Evolutionary conservation across 2,329 filamentous ascomycete species (phyloP).

Genomic region (Lachnellula occidentalis): DNA sequence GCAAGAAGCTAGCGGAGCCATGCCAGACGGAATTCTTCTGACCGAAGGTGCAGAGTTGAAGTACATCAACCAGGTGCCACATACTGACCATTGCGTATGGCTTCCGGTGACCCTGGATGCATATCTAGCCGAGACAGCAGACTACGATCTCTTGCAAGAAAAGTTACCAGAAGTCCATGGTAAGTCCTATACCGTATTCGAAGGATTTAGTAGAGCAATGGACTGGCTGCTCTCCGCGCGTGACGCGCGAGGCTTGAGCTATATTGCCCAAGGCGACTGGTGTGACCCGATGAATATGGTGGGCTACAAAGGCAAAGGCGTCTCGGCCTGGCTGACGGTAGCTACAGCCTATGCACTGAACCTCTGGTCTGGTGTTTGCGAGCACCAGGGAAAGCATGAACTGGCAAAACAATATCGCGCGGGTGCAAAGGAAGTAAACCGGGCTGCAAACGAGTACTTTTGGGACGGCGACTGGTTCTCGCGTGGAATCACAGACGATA

Average conservation of each 20-base stretch:
- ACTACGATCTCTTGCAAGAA: conserved; percentile 45
- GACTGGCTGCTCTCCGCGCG: conserved; percentile 48
- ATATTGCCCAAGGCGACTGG: conserved; percentile 55
- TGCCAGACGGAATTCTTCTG: conserved; percentile 53
- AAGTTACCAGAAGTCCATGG: conserved; percentile 38
- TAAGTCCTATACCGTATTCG: conserved; percentile 45
- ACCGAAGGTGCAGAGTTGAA: conserved; percentile 50
- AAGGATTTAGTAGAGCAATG: conserved; percentile 51
- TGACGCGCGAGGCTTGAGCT: conserved; percentile 49
- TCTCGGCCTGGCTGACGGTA: conserved; percentile 53
- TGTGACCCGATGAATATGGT: conserved; percentile 60
- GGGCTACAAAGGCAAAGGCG: conserved; percentile 51
- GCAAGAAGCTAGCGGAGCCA: conserved; percentile 49
- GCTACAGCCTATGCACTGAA: conserved; percentile 48
- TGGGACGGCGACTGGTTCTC: conserved; percentile 54
- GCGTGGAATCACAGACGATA: conserved; percentile 52
- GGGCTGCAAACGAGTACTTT: conserved; percentile 44
- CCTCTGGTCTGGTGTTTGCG: conserved; percentile 48
- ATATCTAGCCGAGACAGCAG: conserved; percentile 50
- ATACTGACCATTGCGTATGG: conserved; percentile 56
- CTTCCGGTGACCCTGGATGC: conserved; percentile 49
- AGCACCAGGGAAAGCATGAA: conserved; percentile 36
- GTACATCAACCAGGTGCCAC: conserved; percentile 57
- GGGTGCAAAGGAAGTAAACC: conserved; percentile 43
- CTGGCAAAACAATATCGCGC: conserved; percentile 40